Conservation (phyloP, 2,329 filamentous ascomycete genomes). For the Penicillium crustosum region DNA sequence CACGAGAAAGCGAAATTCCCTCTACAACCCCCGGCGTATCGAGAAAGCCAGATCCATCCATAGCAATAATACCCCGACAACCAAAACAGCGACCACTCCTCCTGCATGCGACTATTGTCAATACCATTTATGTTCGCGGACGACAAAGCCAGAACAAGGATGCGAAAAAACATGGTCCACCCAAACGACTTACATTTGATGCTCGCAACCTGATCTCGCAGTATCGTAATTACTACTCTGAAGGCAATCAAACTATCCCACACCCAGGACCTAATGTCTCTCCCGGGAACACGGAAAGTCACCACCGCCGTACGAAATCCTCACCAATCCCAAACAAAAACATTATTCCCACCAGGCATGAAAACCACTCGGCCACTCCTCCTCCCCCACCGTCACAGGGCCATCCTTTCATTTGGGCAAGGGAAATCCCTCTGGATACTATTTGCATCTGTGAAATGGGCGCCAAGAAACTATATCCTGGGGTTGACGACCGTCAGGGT, state of each 20-base stretch:
- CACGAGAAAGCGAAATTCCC: background rate
- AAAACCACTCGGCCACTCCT: background rate
- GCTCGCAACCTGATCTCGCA: slow-evolving; percentile 33
- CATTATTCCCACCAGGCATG: background rate
- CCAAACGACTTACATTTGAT: slow-evolving; percentile 50
- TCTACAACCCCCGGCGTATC: background rate
- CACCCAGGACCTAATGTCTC: slow-evolving; percentile 2
- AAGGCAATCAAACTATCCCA: slow-evolving; percentile 24
- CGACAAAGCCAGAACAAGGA: slow-evolving; percentile 16
- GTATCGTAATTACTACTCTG: slow-evolving; percentile 38
- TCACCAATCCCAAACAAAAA: background rate
- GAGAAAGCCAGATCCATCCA: slow-evolving; percentile 3
- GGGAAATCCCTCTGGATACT: slow-evolving; percentile 64
- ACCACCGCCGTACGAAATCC: background rate
- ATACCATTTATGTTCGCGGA: slow-evolving; percentile 69
- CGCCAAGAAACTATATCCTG: slow-evolving; percentile 63
- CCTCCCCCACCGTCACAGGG: background rate
- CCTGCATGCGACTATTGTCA: slow-evolving; percentile 81
- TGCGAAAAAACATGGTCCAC: slow-evolving; percentile 11
- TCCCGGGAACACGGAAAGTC: background rate
- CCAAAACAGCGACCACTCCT: slow-evolving; percentile 57
- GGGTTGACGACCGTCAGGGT: slow-evolving; percentile 24
- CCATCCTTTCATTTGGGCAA: slow-evolving; percentile 65
- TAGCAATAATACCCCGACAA: slow-evolving; percentile 11
- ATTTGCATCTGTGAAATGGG: slow-evolving; percentile 87